Evolutionary conservation across 2,329 filamentous ascomycete genomes (phyloP), one percentile per base, ranked within the genome.

Genomic region (Arthrobotrys sphaeroides): DNA sequence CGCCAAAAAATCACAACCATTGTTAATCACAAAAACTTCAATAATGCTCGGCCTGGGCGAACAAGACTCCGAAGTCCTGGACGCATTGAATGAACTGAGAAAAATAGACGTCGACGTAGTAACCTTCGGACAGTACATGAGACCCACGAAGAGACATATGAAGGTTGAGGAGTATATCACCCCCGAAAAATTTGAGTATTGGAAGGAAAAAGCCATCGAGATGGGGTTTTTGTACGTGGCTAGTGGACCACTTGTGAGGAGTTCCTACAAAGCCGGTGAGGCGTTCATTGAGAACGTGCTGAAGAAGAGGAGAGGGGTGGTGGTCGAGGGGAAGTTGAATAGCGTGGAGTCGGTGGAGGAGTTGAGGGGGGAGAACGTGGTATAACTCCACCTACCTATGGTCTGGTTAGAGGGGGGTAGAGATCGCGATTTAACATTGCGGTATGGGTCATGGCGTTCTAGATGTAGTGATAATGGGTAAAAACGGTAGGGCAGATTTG

Each of bases 121-220:
- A 70, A 99, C 95, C 0, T 99, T 99, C 79, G 95, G 95, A n/a
- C 95, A 99, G 85, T 99, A 99, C 85, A 99, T 99, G 95, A 92
- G 94, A 9, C 95, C 95, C 1, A 99, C 95, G 3, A 99, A 98
- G 86, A 89, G 94, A 47, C 95, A 99, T 83, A 94, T 99, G 88
- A 90, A 96, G 83, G 95, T 99, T 31, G 91, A 96, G 81, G 93
- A 94, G 82, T 99, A 99, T 82, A 88, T 99, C 51, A 94, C 93
- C 0, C 95, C 95, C 0, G 92, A 91, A 77, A 89, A 90, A 77
- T 99, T 99, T 81, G 94, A 98, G 81, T 85, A 91, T 80, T 99
- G 95, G 95, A 88, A 91, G 75, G 88, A 93, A 84, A 89, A 93
- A 60, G 94, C 95, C 40, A 86, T 98, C 49, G 93, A 97, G 77